A percentile compares a stretch with the other conserved stretches of the same genome.
Conservation (phyloP, 176 grass and related monocot species). For the Chloris gayana region DNA sequence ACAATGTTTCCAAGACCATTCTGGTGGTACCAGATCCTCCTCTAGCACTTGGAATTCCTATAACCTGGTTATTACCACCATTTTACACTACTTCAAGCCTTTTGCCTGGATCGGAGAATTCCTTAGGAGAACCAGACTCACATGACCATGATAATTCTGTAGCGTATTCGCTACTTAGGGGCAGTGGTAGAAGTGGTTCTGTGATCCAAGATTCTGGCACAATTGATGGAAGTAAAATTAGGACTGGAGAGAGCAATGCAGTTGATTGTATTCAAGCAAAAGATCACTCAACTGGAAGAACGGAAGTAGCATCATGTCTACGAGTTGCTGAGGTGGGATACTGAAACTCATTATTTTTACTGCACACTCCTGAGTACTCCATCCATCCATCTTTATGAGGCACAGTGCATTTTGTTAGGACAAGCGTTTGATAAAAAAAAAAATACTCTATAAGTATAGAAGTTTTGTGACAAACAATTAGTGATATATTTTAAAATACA, state of each 20-base stretch:
- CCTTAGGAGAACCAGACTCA: conserved; percentile 47
- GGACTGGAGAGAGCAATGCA: conserved; percentile 70
- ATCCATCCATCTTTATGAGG: neutral
- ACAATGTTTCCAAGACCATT: conserved; percentile 78
- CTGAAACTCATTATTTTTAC: conserved; percentile 17
- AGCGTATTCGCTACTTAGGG: conserved; percentile 71
- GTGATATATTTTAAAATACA: neutral
- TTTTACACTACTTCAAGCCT: conserved; percentile 74
- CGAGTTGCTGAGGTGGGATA: conserved; percentile 85
- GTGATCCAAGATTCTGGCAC: conserved; percentile 52
- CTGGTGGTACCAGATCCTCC: conserved; percentile 85
- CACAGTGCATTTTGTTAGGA: neutral
- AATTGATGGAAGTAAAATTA: conserved; percentile 77
- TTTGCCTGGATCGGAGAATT: conserved; percentile 61
- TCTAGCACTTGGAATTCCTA: conserved; percentile 69
- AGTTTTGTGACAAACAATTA: neutral
- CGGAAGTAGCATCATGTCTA: conserved; percentile 91
- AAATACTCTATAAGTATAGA: neutral
- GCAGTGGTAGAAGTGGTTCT: conserved; percentile 51
- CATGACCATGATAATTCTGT: conserved; percentile 38
- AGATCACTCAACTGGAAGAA: conserved; percentile 79
- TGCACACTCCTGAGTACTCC: neutral
- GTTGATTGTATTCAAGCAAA: conserved; percentile 88
- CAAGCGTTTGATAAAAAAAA: neutral
- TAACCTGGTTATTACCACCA: conserved; percentile 89